Percentiles rank a stretch among this genome's conserved stretches.
Evolutionary conservation across 345 rosid species (phyloP).

Genomic region (Melaleuca quinquenervia): DNA sequence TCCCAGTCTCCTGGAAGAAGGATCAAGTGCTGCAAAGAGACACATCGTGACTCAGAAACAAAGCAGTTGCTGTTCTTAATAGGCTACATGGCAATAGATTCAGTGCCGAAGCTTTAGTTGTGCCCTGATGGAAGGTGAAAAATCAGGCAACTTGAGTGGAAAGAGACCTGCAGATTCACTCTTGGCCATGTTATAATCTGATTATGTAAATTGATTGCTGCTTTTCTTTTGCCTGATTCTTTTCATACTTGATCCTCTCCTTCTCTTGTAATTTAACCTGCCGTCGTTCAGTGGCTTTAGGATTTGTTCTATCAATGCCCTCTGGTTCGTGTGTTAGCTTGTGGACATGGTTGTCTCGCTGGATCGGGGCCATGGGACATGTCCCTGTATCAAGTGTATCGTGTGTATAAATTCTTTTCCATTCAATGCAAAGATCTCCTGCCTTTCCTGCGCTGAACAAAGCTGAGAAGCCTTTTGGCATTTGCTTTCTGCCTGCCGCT

Average conservation of each 20-base stretch:
- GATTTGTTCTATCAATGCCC: background rate
- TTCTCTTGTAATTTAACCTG: background rate
- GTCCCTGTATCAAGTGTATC: background rate
- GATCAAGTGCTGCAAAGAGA: conserved; percentile 61
- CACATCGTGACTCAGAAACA: conserved; percentile 64
- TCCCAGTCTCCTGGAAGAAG: conserved; percentile 92
- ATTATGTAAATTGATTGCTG: background rate
- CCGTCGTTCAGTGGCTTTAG: background rate
- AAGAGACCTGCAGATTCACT: background rate
- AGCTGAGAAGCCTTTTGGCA: background rate
- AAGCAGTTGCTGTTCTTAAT: conserved; percentile 49
- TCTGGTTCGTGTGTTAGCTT: background rate
- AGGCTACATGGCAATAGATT: background rate
- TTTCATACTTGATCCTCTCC: background rate
- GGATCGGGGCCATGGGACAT: background rate
- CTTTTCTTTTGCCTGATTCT: background rate
- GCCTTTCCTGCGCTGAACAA: background rate
- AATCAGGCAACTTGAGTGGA: background rate
- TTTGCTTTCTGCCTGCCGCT: background rate
- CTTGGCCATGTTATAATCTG: background rate
- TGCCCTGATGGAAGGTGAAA: background rate
- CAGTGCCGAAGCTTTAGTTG: background rate
- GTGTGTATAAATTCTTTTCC: background rate
- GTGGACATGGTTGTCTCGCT: background rate
- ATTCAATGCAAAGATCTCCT: background rate